A percentile compares a stretch with the other conserved stretches of the same genome.
Conservation (phyloP, 2,329 filamentous ascomycete species). For the Calonectria pauciramosa region DNA sequence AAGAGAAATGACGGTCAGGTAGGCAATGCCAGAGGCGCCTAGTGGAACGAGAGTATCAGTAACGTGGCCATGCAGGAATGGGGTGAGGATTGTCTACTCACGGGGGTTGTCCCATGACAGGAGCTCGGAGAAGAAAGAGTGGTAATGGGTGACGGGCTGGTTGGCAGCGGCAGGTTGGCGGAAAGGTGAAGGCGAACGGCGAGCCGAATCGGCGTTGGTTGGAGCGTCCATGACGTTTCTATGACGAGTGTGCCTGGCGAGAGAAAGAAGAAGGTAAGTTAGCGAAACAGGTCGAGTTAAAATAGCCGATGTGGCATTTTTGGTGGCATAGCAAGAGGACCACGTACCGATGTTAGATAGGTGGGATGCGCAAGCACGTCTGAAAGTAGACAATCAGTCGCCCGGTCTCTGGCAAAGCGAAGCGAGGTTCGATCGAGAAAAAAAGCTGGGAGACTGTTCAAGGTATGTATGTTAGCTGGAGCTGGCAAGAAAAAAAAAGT, state of each 20-base stretch:
- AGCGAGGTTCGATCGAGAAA: constrained; percentile 14
- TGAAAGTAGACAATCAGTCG: constrained; percentile 52
- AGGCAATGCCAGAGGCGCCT: constrained; percentile 77
- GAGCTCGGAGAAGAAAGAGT: constrained; percentile 78
- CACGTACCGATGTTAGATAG: constrained; percentile 60
- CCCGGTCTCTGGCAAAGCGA: constrained; percentile 4
- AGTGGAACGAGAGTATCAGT: constrained; percentile 31
- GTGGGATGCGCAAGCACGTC: constrained; percentile 63
- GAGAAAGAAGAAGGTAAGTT: constrained; percentile 15
- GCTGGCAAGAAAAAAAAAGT: constrained; percentile 18
- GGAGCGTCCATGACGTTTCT: constrained; percentile 69
- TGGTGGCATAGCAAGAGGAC: not conserved
- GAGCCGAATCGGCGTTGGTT: constrained; percentile 70
- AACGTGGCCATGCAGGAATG: constrained; percentile 6
- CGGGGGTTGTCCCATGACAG: constrained; percentile 79
- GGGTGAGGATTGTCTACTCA: constrained; percentile 54
- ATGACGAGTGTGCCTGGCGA: constrained; percentile 66
- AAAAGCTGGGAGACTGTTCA: constrained; percentile 27
- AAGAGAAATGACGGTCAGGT: constrained; percentile 67
- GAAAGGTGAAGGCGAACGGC: constrained; percentile 62
- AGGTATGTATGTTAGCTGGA: constrained; percentile 37
- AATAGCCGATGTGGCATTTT: not conserved
- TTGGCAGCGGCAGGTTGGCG: constrained; percentile 66
- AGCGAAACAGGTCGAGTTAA: constrained; percentile 24
- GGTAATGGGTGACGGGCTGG: constrained; percentile 77